Evolutionary conservation across 2,329 filamentous ascomycete genomes (phyloP), one percentile per base, ranked within the genome.

Genomic region (Fusarium vanettenii): DNA sequence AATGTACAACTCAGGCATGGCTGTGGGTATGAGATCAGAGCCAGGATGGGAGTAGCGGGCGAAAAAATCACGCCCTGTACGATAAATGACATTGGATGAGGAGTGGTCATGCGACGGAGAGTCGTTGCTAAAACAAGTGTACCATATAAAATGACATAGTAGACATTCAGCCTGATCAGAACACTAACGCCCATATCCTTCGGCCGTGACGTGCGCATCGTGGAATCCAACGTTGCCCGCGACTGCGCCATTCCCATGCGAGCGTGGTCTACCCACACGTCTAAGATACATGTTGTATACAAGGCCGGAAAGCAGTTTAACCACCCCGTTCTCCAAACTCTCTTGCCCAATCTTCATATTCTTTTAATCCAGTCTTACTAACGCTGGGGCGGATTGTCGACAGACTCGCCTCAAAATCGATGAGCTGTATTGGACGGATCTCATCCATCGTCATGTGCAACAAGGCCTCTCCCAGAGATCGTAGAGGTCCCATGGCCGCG

Each of bases 241-340:
- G n/a, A 64, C 35, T n/a, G 43, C 48, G 22, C 35, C 72, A 45
- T 27, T 55, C 50, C 55, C 65, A 45, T 27, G 27, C 22, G 14
- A 35, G 59, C 56, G 66, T 50, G 37, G 41, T 69, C 41, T 50
- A 55, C 55, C 48, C 25, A 37, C 55, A 39, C n/a, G 50, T 60
- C 43, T 73, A 72, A 69, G 48, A 69, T 70, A 71, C 66, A 70
- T 52, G 25, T 60, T 66, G 71, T 69, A 66, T 71, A 66, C 52
- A 70, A 66, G 33, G 48, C 56, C 64, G 39, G 48, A 50, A 57
- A 41, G 50, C 57, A 66, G 62, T 67, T 73, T 84, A 97, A 22
- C 95, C 95, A 39, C 95, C 96, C 45, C 96, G 87, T 84, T 99
- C 97, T 55, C 97, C 97, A 87, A 97, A 99, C 81, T 97, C 93